Evolutionary conservation across 768 basidiomycete species (phyloP).

Genomic region (Boletellus sp.): DNA sequence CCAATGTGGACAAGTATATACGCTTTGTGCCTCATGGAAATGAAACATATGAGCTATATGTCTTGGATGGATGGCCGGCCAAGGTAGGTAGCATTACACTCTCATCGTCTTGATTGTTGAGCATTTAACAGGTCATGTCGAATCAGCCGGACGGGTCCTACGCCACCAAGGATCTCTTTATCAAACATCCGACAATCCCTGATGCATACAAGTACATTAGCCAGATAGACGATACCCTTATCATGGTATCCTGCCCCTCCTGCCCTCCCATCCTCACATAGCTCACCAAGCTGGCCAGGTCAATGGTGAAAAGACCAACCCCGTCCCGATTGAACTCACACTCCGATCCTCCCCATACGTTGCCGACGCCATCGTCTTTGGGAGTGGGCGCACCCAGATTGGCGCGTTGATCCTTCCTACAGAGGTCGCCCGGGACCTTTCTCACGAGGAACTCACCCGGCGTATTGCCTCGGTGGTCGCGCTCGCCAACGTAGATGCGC

Average conservation of each 20-base stretch:
- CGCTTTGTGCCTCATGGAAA: conserved; percentile 41
- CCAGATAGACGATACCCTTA: conserved; percentile 52
- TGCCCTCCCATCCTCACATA: background rate
- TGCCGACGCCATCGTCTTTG: conserved; percentile 54
- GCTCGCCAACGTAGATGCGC: conserved; percentile 49
- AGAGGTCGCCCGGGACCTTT: conserved; percentile 31
- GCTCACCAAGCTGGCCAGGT: conserved; percentile 22
- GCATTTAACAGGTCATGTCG: conserved; percentile 18
- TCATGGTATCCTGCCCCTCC: conserved; percentile 23
- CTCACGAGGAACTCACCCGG: conserved; percentile 26
- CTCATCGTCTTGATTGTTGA: background rate
- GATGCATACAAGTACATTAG: conserved; percentile 48
- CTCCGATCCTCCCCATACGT: conserved; percentile 47
- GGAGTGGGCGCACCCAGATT: conserved; percentile 44
- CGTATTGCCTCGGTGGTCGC: conserved; percentile 43
- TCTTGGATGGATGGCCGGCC: conserved; percentile 49
- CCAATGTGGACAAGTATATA: conserved; percentile 32
- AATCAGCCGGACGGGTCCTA: conserved; percentile 53
- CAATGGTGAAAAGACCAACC: conserved; percentile 55
- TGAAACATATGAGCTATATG: conserved; percentile 44
- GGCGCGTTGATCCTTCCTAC: conserved; percentile 51
- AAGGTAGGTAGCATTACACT: conserved; percentile 34
- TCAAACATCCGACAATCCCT: conserved; percentile 42
- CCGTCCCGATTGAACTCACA: conserved; percentile 50
- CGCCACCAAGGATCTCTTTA: conserved; percentile 53